These are phyloP conservation scores for Handroanthus guayacan DNA, from an alignment of 257 asterid species.

Conservation along the genomic window DNA sequence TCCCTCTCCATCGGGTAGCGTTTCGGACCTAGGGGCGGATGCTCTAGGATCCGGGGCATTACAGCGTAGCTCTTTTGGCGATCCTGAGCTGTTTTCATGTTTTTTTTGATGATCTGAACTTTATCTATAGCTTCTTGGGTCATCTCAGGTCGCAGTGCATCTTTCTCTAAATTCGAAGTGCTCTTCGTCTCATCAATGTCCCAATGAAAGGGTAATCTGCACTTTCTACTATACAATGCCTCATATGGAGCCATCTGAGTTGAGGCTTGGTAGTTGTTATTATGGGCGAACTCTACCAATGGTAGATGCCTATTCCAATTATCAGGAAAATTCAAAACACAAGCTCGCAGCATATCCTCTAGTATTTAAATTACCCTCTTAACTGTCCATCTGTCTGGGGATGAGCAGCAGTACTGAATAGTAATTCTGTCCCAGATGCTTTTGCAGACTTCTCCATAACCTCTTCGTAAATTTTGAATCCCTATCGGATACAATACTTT, in stretches of 20 bases:
- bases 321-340: not conserved
- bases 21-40: too few species aligned
- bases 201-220: not conserved
- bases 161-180: too few species aligned
- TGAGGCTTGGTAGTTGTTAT: not conserved
- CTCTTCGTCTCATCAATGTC: not conserved
- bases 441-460: not conserved
- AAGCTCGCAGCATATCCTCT: not conserved
- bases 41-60: too few species aligned
- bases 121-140: too few species aligned
- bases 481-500: not conserved
- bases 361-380: not conserved
- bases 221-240: not conserved
- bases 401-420: not conserved
- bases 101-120: too few species aligned
- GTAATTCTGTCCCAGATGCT: not conserved
- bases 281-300: not conserved
- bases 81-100: too few species aligned
- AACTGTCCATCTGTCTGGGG: not conserved
- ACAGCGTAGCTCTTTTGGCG: too few species aligned
- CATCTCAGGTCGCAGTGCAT: too few species aligned
- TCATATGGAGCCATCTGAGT: not conserved
- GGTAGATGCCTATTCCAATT: not conserved
- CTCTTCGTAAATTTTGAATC: not conserved
- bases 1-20: too few species aligned